These are phyloP conservation scores for Neoscytalidium dimidiatum DNA, from an alignment of 2,329 filamentous ascomycete genomes.

Conservation along the genomic window DNA sequence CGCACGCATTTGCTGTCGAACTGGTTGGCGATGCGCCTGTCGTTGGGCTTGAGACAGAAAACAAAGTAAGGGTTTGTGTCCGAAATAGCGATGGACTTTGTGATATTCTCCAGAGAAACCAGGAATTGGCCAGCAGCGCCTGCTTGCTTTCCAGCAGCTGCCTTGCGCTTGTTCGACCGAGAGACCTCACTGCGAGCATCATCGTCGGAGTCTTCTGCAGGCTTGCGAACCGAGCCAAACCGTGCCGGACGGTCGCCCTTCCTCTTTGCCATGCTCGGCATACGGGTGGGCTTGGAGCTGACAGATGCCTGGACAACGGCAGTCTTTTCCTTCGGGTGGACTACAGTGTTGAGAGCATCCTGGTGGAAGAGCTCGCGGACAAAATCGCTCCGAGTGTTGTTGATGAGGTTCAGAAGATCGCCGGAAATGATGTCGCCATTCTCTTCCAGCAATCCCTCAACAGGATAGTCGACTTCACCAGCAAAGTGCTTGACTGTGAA, in stretches of 20 bases:
- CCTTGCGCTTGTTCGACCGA: slow-evolving; percentile 41
- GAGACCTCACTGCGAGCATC: slow-evolving; percentile 49
- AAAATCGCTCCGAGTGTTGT: slow-evolving; percentile 84
- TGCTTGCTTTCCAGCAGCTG: slow-evolving; percentile 60
- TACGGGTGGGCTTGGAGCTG: slow-evolving; percentile 89
- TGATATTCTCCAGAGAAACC: slow-evolving; percentile 85
- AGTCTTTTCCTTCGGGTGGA: slow-evolving; percentile 87
- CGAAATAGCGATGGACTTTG: slow-evolving; percentile 76
- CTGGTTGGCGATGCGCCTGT: slow-evolving; percentile 94
- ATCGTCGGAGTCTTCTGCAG: slow-evolving; percentile 46
- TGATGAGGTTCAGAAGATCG: slow-evolving; percentile 92
- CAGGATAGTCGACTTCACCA: slow-evolving; percentile 91
- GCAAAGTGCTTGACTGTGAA: slow-evolving; percentile 96
- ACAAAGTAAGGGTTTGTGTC: slow-evolving; percentile 94
- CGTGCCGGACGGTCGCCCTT: slow-evolving; percentile 62
- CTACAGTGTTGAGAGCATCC: slow-evolving; percentile 85
- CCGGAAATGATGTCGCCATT: slow-evolving; percentile 96
- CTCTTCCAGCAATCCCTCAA: slow-evolving; percentile 85
- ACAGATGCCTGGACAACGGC: slow-evolving; percentile 96
- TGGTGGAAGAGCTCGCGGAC: slow-evolving; percentile 92
- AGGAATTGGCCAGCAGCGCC: slow-evolving; percentile 93
- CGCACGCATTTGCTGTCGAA: slow-evolving; percentile 99
- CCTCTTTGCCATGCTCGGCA: slow-evolving; percentile 87
- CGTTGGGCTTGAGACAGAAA: slow-evolving; percentile 96
- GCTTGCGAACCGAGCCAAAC: slow-evolving; percentile 42